These are phyloP conservation scores for Ilex paraguariensis DNA, from an alignment of 305 asterid species.

Conservation along the genomic window DNA sequence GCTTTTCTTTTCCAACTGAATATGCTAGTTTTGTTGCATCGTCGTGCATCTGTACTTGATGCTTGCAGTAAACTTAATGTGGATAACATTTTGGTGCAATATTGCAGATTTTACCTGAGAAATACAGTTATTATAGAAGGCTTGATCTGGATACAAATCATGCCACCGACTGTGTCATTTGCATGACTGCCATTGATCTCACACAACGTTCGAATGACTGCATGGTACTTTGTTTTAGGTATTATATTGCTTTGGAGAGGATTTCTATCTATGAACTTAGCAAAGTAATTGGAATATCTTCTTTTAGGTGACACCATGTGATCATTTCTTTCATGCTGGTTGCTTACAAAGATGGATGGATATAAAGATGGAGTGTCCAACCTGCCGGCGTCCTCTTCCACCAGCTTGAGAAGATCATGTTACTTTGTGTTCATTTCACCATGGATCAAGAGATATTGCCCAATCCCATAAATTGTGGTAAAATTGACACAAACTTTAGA, in stretches of 20 bases:
- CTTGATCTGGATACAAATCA: constrained; percentile 56
- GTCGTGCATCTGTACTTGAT: not conserved
- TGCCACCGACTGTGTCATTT: constrained; percentile 81
- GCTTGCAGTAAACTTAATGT: constrained; percentile 8
- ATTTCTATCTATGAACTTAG: constrained; percentile 1
- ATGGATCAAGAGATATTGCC: constrained; percentile 19
- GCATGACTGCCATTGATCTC: constrained; percentile 87
- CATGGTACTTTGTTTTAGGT: constrained; percentile 51
- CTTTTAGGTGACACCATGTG: constrained; percentile 89
- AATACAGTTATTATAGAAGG: constrained; percentile 81
- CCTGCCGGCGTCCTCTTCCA: constrained; percentile 96
- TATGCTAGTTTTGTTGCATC: too few species aligned
- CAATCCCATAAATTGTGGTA: constrained; percentile 43
- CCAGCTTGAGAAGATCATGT: constrained; percentile 56
- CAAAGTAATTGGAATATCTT: constrained; percentile 11
- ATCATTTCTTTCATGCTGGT: constrained; percentile 90
- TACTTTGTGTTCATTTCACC: constrained; percentile 15
- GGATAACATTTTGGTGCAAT: not conserved
- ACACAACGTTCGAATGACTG: constrained; percentile 62
- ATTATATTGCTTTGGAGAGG: not conserved
- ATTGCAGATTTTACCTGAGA: constrained; percentile 87
- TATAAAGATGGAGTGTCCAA: constrained; percentile 99
- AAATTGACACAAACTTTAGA: constrained; percentile 13
- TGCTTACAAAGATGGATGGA: constrained; percentile 99
- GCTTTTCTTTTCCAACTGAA: too few species aligned